A percentile compares a stretch with the other conserved stretches of the same genome.
These are phyloP conservation scores for Acorus gramineus DNA, from an alignment of 106 monocot genomes.

Conservation along the genomic window DNA sequence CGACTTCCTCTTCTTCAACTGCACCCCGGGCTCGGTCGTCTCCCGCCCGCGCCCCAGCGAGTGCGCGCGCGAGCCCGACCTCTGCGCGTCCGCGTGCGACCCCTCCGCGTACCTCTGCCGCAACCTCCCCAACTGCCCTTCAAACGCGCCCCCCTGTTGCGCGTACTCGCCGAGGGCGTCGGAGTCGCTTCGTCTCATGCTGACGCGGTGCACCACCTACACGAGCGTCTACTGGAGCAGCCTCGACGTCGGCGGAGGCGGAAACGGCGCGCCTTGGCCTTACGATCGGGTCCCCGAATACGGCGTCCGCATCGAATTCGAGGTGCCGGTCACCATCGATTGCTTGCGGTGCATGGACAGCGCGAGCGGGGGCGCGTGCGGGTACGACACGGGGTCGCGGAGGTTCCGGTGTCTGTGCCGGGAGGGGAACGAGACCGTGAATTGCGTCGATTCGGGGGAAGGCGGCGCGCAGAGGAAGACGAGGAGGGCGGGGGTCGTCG, in stretches of 20 bases:
- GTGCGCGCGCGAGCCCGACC: slow-evolving; percentile 69
- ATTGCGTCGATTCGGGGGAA: slow-evolving; percentile 52
- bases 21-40: slow-evolving; percentile 44
- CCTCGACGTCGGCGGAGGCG: background rate
- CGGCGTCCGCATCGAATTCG: slow-evolving; percentile 65
- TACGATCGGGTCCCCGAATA: slow-evolving; percentile 72
- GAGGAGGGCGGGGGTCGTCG: slow-evolving; percentile 33
- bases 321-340: slow-evolving; percentile 49
- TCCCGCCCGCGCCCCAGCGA: slow-evolving; percentile 34
- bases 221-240: slow-evolving; percentile 59
- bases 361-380: slow-evolving; percentile 42
- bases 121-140: slow-evolving; percentile 45
- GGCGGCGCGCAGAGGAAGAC: slow-evolving; percentile 9
- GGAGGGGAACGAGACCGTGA: slow-evolving; percentile 44
- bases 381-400: slow-evolving; percentile 31
- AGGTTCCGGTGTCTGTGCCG: slow-evolving; percentile 56
- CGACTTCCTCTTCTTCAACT: slow-evolving; percentile 82
- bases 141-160: slow-evolving; percentile 45
- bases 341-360: slow-evolving; percentile 47
- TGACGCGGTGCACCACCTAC: slow-evolving; percentile 51
- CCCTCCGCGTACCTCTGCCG: slow-evolving; percentile 66
- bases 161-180: slow-evolving; percentile 50
- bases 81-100: slow-evolving; percentile 68
- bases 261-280: slow-evolving; percentile 12
- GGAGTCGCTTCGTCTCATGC: slow-evolving; percentile 69